Percentiles rank a stretch among this genome's conserved stretches.
Conservation (phyloP, 768 basidiomycete species). For the Rhodotorula diobovata region DNA sequence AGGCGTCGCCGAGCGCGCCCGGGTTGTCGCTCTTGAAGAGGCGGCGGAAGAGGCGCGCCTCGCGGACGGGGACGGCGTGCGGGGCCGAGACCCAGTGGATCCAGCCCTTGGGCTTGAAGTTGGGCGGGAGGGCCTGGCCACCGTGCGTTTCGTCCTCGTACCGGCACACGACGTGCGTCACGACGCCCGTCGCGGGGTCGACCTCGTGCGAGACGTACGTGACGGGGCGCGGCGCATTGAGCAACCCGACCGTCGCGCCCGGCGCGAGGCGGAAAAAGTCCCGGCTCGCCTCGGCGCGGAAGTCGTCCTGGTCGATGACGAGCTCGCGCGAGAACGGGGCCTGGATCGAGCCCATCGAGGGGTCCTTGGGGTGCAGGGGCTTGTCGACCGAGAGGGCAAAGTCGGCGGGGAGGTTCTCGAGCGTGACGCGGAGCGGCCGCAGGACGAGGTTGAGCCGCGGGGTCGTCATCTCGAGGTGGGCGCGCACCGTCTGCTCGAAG, state of each 20-base stretch:
- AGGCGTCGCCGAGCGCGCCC: slow-evolving; percentile 55
- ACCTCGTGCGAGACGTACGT: slow-evolving; percentile 85
- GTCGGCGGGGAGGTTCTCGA: slow-evolving; percentile 85
- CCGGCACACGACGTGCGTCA: slow-evolving; percentile 71
- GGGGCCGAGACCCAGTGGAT: slow-evolving; percentile 88
- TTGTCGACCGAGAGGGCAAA: slow-evolving; percentile 79
- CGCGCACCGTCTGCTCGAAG: slow-evolving; percentile 82
- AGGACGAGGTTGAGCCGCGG: slow-evolving; percentile 88
- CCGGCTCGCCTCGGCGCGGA: slow-evolving; percentile 71
- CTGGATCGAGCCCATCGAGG: slow-evolving; percentile 71
- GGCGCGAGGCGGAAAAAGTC: slow-evolving; percentile 98
- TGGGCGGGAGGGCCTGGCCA: slow-evolving; percentile 41
- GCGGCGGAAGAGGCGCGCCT: slow-evolving; percentile 85
- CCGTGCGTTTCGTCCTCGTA: slow-evolving; percentile 60
- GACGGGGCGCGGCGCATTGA: slow-evolving; percentile 86
- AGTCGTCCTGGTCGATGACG: slow-evolving; percentile 90
- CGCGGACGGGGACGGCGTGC: slow-evolving; percentile 80
- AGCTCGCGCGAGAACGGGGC: slow-evolving; percentile 82
- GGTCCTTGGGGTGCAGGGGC: slow-evolving; percentile 87
- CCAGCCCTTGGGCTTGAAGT: slow-evolving; percentile 80
- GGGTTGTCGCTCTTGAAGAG: slow-evolving; percentile 95
- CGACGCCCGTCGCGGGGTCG: slow-evolving; percentile 65
- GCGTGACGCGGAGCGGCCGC: slow-evolving; percentile 79
- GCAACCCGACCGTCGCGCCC: slow-evolving; percentile 92
- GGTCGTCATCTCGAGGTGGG: slow-evolving; percentile 80